Percentiles rank a stretch among this genome's conserved stretches.
Evolutionary conservation across 352 stramenopile genomes (phyloP).

Genomic region (Phytopythium ostracodes): DNA sequence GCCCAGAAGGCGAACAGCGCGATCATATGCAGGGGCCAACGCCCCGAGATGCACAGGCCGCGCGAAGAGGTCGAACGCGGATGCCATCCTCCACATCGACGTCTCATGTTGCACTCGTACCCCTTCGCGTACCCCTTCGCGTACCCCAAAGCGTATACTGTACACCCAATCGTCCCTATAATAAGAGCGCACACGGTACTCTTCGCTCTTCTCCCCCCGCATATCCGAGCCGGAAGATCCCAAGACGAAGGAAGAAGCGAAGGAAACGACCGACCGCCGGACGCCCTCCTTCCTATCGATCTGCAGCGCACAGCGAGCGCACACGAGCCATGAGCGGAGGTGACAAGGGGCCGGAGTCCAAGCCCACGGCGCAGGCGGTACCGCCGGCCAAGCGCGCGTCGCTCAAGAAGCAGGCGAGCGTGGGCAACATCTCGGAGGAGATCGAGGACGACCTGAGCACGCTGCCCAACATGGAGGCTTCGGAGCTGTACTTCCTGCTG

Average conservation of each 20-base stretch:
- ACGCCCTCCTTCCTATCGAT: no score
- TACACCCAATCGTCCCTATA: not conserved
- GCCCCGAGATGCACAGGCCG: no score
- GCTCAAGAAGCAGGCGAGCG: conserved; percentile 71
- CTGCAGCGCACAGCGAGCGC: not conserved
- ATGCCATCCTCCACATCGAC: no score
- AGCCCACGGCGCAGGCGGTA: conserved; percentile 8
- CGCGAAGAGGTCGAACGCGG: no score
- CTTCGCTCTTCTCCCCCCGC: not conserved
- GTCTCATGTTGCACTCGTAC: no score
- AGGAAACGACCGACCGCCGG: not conserved
- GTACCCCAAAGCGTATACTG: not conserved
- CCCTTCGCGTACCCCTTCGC: no score
- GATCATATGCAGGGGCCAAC: no score
- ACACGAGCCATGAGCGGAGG: not conserved
- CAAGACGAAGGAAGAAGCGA: not conserved
- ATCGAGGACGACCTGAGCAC: conserved; percentile 79
- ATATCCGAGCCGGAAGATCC: not conserved
- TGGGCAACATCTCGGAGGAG: conserved; percentile 85
- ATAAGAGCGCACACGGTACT: not conserved
- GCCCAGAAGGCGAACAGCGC: no score
- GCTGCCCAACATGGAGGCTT: conserved; percentile 75
- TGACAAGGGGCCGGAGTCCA: not conserved
- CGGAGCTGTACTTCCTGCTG: conserved; percentile 72
- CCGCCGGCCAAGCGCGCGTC: conserved; percentile 12